Conservation (phyloP, 1,284 basidiomycete species). For the Marasmius fiardii region DNA sequence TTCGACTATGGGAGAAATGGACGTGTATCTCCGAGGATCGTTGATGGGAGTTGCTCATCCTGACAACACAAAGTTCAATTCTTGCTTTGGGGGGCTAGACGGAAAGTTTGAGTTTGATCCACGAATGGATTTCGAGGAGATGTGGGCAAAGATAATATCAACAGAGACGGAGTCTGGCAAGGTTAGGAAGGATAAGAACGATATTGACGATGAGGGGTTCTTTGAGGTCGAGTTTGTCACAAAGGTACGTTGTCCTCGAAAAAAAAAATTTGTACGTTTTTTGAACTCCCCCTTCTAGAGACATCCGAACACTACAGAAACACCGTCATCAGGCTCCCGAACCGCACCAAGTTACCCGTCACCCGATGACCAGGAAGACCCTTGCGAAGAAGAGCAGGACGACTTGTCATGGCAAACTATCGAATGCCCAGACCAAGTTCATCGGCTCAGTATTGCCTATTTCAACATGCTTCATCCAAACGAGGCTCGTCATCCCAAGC, state of each 20-base stretch:
- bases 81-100: constrained; percentile 25
- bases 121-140: constrained; percentile 22
- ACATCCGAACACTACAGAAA: not conserved
- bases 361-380: not conserved
- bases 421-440: not conserved
- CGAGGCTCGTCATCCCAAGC: constrained; percentile 1
- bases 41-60: constrained; percentile 24
- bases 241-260: not conserved
- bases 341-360: not conserved
- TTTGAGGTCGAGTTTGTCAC: constrained; percentile 8
- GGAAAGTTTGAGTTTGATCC: constrained; percentile 27
- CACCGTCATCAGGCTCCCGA: not conserved
- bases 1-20: constrained; percentile 29
- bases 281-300: not conserved
- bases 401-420: not conserved
- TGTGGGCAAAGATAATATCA: constrained; percentile 11
- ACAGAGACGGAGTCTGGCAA: constrained; percentile 6
- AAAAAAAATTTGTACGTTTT: too few relatives aligned
- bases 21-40: constrained; percentile 30
- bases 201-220: constrained; percentile 13
- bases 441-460: not conserved
- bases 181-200: constrained; percentile 8
- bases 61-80: constrained; percentile 19
- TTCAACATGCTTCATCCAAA: constrained; percentile 1
- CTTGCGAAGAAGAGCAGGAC: not conserved